Conservation (phyloP, 2,329 filamentous ascomycete genomes). For the Curvularia sp. region DNA sequence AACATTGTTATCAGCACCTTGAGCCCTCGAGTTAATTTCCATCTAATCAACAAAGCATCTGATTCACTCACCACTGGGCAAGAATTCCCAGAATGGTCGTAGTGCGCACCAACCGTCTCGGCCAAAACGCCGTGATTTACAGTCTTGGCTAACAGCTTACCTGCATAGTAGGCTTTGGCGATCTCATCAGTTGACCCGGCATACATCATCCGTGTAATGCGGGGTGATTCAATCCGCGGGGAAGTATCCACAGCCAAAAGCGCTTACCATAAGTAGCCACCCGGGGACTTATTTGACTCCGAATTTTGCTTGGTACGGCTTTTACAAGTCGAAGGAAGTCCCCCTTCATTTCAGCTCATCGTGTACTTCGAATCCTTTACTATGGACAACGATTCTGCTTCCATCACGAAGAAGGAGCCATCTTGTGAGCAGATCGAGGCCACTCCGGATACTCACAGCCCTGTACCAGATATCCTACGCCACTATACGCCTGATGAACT, state of each 20-base stretch:
- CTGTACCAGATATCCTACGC: conserved; percentile 23
- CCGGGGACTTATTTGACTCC: neutral
- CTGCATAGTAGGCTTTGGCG: conserved; percentile 1
- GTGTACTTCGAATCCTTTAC: neutral
- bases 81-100: neutral
- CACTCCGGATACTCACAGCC: conserved; percentile 2
- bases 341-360: neutral
- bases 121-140: conserved; percentile 12
- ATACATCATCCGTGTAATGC: neutral
- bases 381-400: conserved; percentile 1
- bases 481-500: conserved; percentile 24
- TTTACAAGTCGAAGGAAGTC: neutral
- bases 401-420: conserved; percentile 7
- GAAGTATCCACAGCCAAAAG: neutral
- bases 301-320: neutral
- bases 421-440: conserved; percentile 21
- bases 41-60: neutral
- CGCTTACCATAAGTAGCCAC: neutral
- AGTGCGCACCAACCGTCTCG: neutral
- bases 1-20: neutral
- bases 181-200: conserved; percentile 1
- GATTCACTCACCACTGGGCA: neutral
- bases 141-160: conserved; percentile 1
- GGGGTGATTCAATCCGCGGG: neutral
- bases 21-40: neutral